A percentile compares a stretch with the other conserved stretches of the same genome.
Evolutionary conservation across 768 basidiomycete species (phyloP).

Genomic region (Pleurotus pulmonarius): DNA sequence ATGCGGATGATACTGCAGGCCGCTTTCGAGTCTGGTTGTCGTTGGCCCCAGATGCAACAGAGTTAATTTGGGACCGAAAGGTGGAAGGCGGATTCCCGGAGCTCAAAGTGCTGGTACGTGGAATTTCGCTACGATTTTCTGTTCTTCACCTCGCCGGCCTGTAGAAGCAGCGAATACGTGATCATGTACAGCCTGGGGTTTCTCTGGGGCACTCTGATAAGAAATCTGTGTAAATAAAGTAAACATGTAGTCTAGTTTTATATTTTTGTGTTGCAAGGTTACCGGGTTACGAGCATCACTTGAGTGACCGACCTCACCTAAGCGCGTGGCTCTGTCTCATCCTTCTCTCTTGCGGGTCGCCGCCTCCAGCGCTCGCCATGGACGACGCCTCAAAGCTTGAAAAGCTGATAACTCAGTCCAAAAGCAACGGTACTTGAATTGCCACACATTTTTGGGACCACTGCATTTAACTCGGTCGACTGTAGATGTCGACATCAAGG

Average conservation of each 20-base stretch:
- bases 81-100: constrained; percentile 91
- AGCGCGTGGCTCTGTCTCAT: constrained; percentile 2
- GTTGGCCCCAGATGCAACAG: constrained; percentile 22
- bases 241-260: neutral
- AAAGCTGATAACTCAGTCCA: constrained; percentile 61
- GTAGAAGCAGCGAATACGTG: constrained; percentile 88
- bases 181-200: constrained; percentile 75
- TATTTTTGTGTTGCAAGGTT: neutral
- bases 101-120: constrained; percentile 72
- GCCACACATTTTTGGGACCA: constrained; percentile 7
- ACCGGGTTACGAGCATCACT: too few species aligned
- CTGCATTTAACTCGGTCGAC: constrained; percentile 10
- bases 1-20: constrained; percentile 79
- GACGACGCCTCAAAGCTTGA: constrained; percentile 50
- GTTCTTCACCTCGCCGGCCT: constrained; percentile 2
- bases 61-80: constrained; percentile 87
- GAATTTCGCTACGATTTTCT: neutral
- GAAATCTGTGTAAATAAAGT: constrained; percentile 18
- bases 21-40: constrained; percentile 89
- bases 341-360: constrained; percentile 6
- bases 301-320: neutral
- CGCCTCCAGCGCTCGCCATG: constrained; percentile 33
- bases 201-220: constrained; percentile 89
- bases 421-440: constrained; percentile 48
- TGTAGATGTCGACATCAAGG: constrained; percentile 75